Conservation (phyloP, 306 rosid species). For the Corylus heterophylla region DNA sequence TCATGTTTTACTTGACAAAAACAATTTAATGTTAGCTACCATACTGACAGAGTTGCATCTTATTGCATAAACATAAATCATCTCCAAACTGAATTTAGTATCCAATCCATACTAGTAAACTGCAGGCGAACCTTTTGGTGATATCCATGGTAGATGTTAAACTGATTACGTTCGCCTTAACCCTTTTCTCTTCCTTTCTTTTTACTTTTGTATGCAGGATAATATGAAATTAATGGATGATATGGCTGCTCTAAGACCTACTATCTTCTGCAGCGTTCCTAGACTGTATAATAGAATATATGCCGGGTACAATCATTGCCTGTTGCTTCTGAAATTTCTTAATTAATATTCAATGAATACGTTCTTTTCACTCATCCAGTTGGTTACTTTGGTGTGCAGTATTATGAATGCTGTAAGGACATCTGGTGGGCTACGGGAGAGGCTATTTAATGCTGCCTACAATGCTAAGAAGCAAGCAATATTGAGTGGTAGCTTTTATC, state of each 20-base stretch:
- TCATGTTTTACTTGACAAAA: background rate
- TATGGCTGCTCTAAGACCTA: slow-evolving; percentile 81
- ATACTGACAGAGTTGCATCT: background rate
- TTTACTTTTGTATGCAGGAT: slow-evolving; percentile 63
- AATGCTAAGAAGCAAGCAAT: slow-evolving; percentile 91
- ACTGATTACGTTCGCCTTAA: slow-evolving; percentile 18
- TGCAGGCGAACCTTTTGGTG: background rate
- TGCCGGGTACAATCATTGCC: slow-evolving; percentile 65
- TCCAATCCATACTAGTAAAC: background rate
- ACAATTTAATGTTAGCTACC: background rate
- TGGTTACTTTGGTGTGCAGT: slow-evolving; percentile 44
- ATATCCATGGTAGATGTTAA: background rate
- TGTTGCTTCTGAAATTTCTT: slow-evolving; percentile 14
- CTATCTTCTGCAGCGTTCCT: slow-evolving; percentile 94
- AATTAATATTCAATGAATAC: slow-evolving; percentile 23
- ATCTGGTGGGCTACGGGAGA: slow-evolving; percentile 86
- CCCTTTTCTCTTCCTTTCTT: background rate
- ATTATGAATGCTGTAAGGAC: slow-evolving; percentile 81
- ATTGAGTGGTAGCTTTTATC: slow-evolving; percentile 60
- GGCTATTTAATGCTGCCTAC: slow-evolving; percentile 86
- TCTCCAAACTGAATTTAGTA: background rate
- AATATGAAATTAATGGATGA: slow-evolving; percentile 93
- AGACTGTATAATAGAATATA: slow-evolving; percentile 95
- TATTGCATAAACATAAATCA: background rate
- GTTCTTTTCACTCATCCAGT: slow-evolving; percentile 31